A percentile compares a stretch with the other conserved stretches of the same genome.
Conservation (phyloP, 2,329 filamentous ascomycete genomes). For the Arthrobotrys conoides region DNA sequence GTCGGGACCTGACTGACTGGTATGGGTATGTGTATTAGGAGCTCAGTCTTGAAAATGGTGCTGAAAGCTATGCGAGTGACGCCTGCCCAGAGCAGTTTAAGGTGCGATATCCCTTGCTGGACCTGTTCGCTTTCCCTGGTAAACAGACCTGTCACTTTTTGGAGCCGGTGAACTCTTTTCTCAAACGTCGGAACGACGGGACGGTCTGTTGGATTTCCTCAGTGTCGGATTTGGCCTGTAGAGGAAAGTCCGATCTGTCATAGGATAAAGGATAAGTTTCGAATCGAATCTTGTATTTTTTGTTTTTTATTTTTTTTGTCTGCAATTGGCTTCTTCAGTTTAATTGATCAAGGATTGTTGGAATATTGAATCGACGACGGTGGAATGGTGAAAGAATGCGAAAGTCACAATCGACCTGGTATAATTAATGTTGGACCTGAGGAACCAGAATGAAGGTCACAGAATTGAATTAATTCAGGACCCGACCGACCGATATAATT, state of each 20-base stretch:
- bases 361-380: slow-evolving; percentile 24
- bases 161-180: slow-evolving; percentile 21
- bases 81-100: slow-evolving; percentile 54
- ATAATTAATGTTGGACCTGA: slow-evolving; percentile 8
- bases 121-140: slow-evolving; percentile 52
- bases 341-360: slow-evolving; percentile 25
- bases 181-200: slow-evolving; percentile 60
- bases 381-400: slow-evolving; percentile 54
- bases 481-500: slow-evolving; percentile 21
- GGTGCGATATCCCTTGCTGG: slow-evolving; percentile 44
- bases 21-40: slow-evolving; percentile 57
- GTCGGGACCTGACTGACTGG: slow-evolving; percentile 36
- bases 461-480: slow-evolving; percentile 26
- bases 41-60: slow-evolving; percentile 47
- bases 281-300: background rate
- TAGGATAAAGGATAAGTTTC: slow-evolving; percentile 4
- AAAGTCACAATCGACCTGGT: background rate
- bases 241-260: slow-evolving; percentile 44
- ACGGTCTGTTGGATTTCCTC: slow-evolving; percentile 26
- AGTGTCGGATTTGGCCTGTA: slow-evolving; percentile 44
- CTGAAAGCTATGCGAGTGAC: slow-evolving; percentile 56
- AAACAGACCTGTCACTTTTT: slow-evolving; percentile 52
- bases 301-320: background rate
- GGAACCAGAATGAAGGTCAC: slow-evolving; percentile 31
- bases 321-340: background rate